Percentiles rank a stretch among this genome's conserved stretches.
Conservation (phyloP, 805 yeast genomes). For the Maudiozyma bulderi region DNA sequence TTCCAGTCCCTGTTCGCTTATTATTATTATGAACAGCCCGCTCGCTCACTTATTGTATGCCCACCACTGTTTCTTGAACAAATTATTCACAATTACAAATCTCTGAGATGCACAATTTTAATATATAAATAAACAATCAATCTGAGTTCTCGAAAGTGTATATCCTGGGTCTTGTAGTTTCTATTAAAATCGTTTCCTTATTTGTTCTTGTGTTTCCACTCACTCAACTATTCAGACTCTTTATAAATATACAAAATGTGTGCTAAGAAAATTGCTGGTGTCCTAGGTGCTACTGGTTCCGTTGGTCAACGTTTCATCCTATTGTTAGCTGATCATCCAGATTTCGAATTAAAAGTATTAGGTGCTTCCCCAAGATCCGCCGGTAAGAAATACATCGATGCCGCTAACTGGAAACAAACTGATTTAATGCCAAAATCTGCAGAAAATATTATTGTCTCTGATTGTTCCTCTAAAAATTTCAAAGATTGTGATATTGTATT, state of each 20-base stretch:
- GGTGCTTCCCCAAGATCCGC: conserved; percentile 95
- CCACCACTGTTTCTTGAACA: too few relatives aligned
- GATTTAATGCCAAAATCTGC: conserved; percentile 64
- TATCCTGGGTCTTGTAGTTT: too few relatives aligned
- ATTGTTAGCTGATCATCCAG: conserved; percentile 77
- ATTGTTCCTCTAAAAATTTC: conserved; percentile 69
- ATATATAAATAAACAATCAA: too few relatives aligned
- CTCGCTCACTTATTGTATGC: too few relatives aligned
- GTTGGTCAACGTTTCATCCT: conserved; percentile 95
- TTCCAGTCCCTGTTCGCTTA: too few relatives aligned
- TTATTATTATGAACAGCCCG: too few relatives aligned
- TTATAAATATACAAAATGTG: background rate
- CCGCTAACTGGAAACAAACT: conserved; percentile 92
- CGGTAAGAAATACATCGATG: conserved; percentile 76
- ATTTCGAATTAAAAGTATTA: conserved; percentile 69
- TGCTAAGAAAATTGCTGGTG: conserved; percentile 51
- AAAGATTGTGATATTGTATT: conserved; percentile 88
- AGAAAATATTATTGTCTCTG: conserved; percentile 54
- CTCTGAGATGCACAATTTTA: too few relatives aligned
- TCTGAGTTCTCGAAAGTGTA: too few relatives aligned
- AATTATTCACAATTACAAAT: too few relatives aligned
- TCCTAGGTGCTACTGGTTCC: conserved; percentile 94
- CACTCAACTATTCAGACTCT: too few relatives aligned
- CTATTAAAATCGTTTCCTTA: too few relatives aligned
- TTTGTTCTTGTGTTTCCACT: too few relatives aligned